A percentile compares a stretch with the other conserved stretches of the same genome.
Evolutionary conservation across 257 asterid genomes (phyloP).

Genomic region (Ocimum tenuiflorum): DNA sequence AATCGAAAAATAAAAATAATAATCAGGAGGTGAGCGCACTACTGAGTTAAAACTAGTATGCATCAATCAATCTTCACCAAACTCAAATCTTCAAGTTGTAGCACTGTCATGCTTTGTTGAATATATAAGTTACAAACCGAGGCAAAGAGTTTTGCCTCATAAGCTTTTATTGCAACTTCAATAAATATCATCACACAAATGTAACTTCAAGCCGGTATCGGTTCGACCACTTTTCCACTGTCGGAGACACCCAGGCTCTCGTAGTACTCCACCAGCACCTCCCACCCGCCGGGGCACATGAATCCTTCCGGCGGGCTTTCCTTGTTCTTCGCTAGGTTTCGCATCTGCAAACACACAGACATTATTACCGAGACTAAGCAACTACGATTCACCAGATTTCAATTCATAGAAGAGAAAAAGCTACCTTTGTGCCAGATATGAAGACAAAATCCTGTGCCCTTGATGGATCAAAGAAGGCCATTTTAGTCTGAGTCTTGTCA

Average conservation of each 20-base stretch:
- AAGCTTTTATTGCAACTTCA: constrained; percentile 22
- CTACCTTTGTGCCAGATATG: constrained; percentile 96
- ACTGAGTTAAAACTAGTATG: too few species aligned
- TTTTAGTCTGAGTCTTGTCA: constrained; percentile 67
- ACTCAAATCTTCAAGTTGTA: too few species aligned
- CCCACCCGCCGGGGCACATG: constrained; percentile 98
- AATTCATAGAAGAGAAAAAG: not conserved
- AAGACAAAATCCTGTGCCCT: constrained; percentile 80
- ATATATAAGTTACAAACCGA: constrained; percentile 18
- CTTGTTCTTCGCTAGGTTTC: constrained; percentile 75
- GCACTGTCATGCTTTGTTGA: too few species aligned
- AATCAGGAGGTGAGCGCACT: too few species aligned
- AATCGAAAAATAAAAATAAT: too few species aligned
- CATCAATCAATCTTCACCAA: too few species aligned
- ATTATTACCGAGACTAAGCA: not conserved
- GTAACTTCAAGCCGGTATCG: constrained; percentile 44
- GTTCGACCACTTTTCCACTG: constrained; percentile 45
- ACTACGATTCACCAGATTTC: not conserved
- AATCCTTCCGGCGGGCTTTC: constrained; percentile 93
- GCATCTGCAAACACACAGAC: constrained; percentile 46
- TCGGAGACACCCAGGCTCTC: constrained; percentile 55
- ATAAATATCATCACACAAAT: constrained; percentile 15
- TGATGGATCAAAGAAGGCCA: constrained; percentile 98
- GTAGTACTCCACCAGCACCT: constrained; percentile 82
- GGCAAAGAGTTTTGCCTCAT: constrained; percentile 29